Evolutionary conservation across 139 green algal genomes (phyloP), one percentile per base, ranked within the genome.

Genomic region (Chlorella vulgaris): DNA sequence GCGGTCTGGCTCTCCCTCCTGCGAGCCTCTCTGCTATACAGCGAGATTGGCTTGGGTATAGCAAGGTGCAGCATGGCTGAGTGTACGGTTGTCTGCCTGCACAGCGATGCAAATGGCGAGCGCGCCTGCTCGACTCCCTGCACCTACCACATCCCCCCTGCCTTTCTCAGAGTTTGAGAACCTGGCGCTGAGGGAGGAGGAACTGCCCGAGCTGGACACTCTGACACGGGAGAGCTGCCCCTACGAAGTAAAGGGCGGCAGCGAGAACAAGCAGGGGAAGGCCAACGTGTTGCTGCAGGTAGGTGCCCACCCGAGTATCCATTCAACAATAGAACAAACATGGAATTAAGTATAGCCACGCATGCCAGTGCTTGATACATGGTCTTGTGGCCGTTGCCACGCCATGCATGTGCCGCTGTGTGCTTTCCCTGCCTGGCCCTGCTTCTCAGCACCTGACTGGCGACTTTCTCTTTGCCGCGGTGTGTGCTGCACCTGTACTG

Each of bases 141-240:
- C n/a, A n/a, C n/a, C n/a, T n/a, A n/a, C n/a, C 53, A 58, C 28
- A 15, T 15, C 18, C 55, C 5, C 42, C n/a, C 35, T 33, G 36
- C 60, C n/a, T n/a, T n/a, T n/a, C n/a, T n/a, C 83, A 31, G 97
- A 99, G 91, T 99, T 99, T 90, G 94, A 98, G 80, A 95, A 95
- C 82, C 93, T 99, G 71, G 89, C 88, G 66, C 90, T 99, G 53
- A 78, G 96, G n/a, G 94, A 99, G 86, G 97, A 99, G 70, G 97
- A 99, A 90, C 77, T 97, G 80, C 82, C 83, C 10, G 97, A 99
- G 88, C 88, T 99, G 80, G 92, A 98, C 79, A 74, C 80, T 15
- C 82, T 99, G 38, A 36, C 65, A 28, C 83, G 86, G 1, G 70
- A 85, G 36, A 88, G 69, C 18, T 93, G 91, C 87, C 90, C 88